Conservation (phyloP, 1,284 basidiomycete species). For the Leccinum fuscescens region DNA sequence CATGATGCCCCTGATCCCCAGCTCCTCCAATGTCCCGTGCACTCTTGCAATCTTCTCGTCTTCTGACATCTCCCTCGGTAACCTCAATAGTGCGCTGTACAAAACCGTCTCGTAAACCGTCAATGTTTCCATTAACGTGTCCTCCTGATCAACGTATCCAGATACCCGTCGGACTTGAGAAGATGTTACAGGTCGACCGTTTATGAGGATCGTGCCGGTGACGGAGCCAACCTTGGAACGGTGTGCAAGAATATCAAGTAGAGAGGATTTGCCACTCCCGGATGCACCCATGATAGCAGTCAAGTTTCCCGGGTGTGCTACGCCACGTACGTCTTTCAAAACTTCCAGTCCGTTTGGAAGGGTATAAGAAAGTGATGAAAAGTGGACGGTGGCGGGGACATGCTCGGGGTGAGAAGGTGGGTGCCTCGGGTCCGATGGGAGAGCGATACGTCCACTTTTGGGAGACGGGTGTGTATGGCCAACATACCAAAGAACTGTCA, state of each 20-base stretch:
- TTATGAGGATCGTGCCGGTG: constrained; percentile 77
- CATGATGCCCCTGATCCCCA: constrained; percentile 91
- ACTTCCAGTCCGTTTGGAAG: constrained; percentile 66
- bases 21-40: constrained; percentile 92
- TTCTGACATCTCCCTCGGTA: constrained; percentile 92
- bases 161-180: constrained; percentile 81
- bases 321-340: constrained; percentile 78
- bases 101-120: constrained; percentile 98
- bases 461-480: constrained; percentile 65
- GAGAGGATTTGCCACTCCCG: constrained; percentile 94
- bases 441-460: constrained; percentile 68
- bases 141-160: constrained; percentile 98
- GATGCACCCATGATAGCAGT: constrained; percentile 96
- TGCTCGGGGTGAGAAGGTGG: constrained; percentile 61
- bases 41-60: constrained; percentile 94
- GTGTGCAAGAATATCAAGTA: constrained; percentile 92
- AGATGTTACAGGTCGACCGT: constrained; percentile 78
- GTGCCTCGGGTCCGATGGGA: constrained; percentile 29
- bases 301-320: constrained; percentile 83
- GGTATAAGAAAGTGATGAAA: constrained; percentile 80
- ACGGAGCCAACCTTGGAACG: constrained; percentile 84
- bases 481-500: constrained; percentile 84
- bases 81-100: constrained; percentile 85
- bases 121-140: constrained; percentile 93
- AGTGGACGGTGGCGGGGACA: constrained; percentile 89